Conservation (phyloP, 257 asterid genomes). For the Phtheirospermum japonicum region DNA sequence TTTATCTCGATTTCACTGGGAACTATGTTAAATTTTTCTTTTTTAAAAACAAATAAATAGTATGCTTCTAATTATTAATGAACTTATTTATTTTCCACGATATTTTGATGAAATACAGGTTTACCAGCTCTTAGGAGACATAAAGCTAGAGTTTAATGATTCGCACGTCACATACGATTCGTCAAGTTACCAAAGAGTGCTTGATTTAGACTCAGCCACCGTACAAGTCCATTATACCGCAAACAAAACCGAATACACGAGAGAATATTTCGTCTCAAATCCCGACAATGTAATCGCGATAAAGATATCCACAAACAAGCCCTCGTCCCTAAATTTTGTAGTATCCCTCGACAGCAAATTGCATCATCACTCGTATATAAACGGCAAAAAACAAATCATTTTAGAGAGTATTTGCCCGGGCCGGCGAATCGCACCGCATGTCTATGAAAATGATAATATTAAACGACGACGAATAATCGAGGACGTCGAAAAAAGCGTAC, state of each 20-base stretch:
- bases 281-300: conserved; percentile 65
- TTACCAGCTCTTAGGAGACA: conserved; percentile 81
- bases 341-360: conserved; percentile 58
- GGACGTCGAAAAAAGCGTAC: conserved; percentile 29
- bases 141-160: conserved; percentile 56
- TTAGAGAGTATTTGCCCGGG: conserved; percentile 67
- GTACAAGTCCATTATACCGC: conserved; percentile 54
- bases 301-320: conserved; percentile 55
- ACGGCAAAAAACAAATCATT: conserved; percentile 48
- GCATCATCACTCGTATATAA: conserved; percentile 50
- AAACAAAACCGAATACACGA: conserved; percentile 39
- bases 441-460: conserved; percentile 36
- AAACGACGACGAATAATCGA: conserved; percentile 29
- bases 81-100: too few relatives aligned
- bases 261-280: conserved; percentile 63
- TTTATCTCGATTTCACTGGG: too few relatives aligned
- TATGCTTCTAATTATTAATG: too few relatives aligned
- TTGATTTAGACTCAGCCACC: conserved; percentile 77
- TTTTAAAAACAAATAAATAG: too few relatives aligned
- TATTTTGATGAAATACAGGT: conserved; percentile 40
- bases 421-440: conserved; percentile 36
- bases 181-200: conserved; percentile 57
- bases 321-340: conserved; percentile 45
- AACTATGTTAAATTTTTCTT: too few relatives aligned
- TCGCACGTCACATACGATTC: conserved; percentile 43